Base-by-base conservation (phyloP, 495 filamentous ascomycete genomes). In the Tetracladium setigerum region DNA sequence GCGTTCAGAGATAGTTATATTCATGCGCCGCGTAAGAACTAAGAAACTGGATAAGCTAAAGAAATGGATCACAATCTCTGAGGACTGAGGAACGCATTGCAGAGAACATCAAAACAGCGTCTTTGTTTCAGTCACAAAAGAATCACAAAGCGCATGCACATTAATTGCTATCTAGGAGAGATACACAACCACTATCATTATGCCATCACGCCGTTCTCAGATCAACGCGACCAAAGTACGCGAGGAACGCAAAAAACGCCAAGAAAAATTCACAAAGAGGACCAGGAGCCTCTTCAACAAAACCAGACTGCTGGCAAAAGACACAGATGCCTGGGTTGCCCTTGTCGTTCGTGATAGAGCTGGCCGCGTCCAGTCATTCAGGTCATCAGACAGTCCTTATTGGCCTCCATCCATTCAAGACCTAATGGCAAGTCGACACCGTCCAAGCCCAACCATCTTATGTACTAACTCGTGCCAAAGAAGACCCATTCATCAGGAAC, bases 181-280 rank as follows among this genome's bases (percentile, higher is more conserved):
- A 46, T 38, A 39, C 1, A n/a, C 0, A 4, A 19, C 33, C 19
- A 1, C 22, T 9, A 37, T 35, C 17, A 43, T 13, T 13, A 49
- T 43, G 16, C 8, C 16, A 14, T 49, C 38, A 42, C 34, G 17
- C 40, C 36, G 27, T 17, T 34, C 13, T 31, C 32, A 39, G 33
- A 46, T 18, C 2, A 46, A 24, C 18, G 7, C 19, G 33, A 39
- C 32, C 6, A 15, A 32, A 16, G 15, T 22, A 14, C n/a, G n/a
- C n/a, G 41, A 51, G 40, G 35, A 51, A 19, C 33, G 33, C 10
- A 51, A 45, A 46, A 44, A 19, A 45, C 30, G 41, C 41, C 33
- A 51, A 51, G 48, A 45, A 31, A 51, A 51, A 40, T 45, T 45
- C 33, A 51, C 41, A 51, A 51, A 51, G 48, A 45, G 48, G n/a